Evolutionary conservation across 768 basidiomycete species (phyloP), one percentile per base, ranked within the genome.

Genomic region (Steccherinum ochraceum): DNA sequence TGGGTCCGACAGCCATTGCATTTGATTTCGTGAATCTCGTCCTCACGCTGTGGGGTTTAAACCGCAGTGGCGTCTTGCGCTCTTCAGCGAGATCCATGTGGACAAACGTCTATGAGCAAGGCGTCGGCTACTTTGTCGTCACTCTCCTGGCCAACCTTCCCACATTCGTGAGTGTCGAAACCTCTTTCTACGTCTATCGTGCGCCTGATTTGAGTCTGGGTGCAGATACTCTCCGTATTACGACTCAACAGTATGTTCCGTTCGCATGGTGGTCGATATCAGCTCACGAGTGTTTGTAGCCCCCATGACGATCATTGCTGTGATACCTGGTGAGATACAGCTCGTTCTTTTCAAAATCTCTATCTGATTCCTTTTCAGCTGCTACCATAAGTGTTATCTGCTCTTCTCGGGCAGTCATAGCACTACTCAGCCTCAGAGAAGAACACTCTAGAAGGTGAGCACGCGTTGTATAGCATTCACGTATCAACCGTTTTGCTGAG

Each of bases 71-170:
- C 30, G 30, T 35, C 30, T 7, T 35, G 39, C 13, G 16, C 25
- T 16, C 44, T 50, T 18, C 24, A 30, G 3, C 49, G 42, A 18
- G 27, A 13, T 10, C 24, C 11, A 24, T 54, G 5, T 46, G 49
- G 24, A 12, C 23, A 4, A 16, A 13, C 12, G 27, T 54, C 10
- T 23, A 46, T 12, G 46, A 42, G 12, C 49, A 50, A 40, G 53
- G 53, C 2, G 35, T 54, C 12, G 21, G 12, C 3, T 54, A 54
- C 40, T 35, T 46, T 11, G 3, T 46, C 24, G 27, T 51, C 19
- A 50, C 53, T 3, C 18, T 23, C 23, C 4, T 54, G 12, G 47
- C 45, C 3, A 52, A 46, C 35, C 40, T 54, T 20, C 53, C 53
- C 4, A 41, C 50, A 45, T 26, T 43, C 18, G 53, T 54, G 25